Conservation (phyloP, 345 rosid species). For the Populus davidiana region DNA sequence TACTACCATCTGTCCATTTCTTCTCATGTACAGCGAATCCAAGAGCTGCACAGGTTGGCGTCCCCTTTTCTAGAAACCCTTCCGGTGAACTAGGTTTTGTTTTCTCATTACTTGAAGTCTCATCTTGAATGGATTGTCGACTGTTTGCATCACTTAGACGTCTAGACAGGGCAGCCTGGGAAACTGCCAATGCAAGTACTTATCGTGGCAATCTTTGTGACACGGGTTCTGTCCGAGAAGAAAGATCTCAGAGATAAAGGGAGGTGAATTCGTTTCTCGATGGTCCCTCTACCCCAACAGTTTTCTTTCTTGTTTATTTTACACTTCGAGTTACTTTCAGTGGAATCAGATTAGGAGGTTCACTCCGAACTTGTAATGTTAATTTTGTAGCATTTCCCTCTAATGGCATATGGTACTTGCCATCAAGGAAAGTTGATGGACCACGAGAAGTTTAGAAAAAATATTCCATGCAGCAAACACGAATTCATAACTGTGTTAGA, state of each 20-base stretch:
- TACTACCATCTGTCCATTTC: conserved; percentile 95
- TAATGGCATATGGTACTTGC: conserved; percentile 1
- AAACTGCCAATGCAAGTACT: conserved; percentile 28
- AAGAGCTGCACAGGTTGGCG: conserved; percentile 30
- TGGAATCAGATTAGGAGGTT: conserved; percentile 24
- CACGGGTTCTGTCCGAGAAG: conserved; percentile 83
- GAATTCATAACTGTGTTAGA: neutral
- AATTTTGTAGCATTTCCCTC: conserved; percentile 14
- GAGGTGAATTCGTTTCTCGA: conserved; percentile 48
- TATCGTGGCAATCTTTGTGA: conserved; percentile 72
- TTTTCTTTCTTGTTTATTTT: neutral
- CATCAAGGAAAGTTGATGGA: neutral
- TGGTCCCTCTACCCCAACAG: conserved; percentile 20
- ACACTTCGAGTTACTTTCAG: neutral
- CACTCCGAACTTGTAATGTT: conserved; percentile 20
- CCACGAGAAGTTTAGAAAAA: neutral
- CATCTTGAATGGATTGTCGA: conserved; percentile 40
- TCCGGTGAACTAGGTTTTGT: conserved; percentile 49
- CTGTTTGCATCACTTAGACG: conserved; percentile 70
- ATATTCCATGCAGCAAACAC: neutral
- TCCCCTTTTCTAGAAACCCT: conserved; percentile 30
- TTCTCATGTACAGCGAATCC: conserved; percentile 71
- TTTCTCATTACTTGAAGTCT: conserved; percentile 43
- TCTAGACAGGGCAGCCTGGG: conserved; percentile 88
- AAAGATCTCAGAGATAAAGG: conserved; percentile 82